A percentile compares a stretch with the other conserved stretches of the same genome.
These are phyloP conservation scores for Penicillium rolfsii DNA, from an alignment of 2,329 filamentous ascomycete species.

Conservation along the genomic window DNA sequence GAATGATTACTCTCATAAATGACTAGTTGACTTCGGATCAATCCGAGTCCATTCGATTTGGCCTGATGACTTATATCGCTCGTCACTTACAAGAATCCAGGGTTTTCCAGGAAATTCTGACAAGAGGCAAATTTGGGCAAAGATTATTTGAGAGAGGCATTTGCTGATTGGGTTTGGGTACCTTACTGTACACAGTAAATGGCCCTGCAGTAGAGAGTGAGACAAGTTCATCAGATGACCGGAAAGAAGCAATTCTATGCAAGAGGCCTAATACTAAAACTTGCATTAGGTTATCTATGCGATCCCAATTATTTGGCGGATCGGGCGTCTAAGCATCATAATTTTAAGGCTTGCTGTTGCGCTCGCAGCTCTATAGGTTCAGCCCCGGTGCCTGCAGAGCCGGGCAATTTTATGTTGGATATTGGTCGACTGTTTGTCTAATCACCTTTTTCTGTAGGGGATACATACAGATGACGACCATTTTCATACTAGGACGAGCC, in stretches of 20 bases:
- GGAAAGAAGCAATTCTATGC: conserved; percentile 1
- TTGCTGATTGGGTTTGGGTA: background rate
- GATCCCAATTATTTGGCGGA: background rate
- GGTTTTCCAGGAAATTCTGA: background rate
- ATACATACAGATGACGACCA: background rate
- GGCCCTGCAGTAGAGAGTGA: too few relatives aligned
- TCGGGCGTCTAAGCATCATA: conserved; percentile 3
- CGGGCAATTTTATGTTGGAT: background rate
- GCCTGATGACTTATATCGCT: background rate
- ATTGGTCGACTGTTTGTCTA: background rate
- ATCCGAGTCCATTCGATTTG: conserved; percentile 20
- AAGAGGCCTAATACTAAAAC: background rate
- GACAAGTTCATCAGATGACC: background rate
- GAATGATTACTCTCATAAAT: conserved; percentile 5
- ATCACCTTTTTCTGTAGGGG: background rate
- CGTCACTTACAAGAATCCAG: background rate
- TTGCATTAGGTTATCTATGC: background rate
- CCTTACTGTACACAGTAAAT: too few relatives aligned
- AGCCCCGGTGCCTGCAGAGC: background rate
- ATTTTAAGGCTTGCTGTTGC: too few relatives aligned
- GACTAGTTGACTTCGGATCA: conserved; percentile 15
- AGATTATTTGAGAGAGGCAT: background rate
- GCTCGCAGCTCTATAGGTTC: too few relatives aligned
- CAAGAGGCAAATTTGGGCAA: background rate
- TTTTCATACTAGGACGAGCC: background rate